A percentile compares a stretch with the other conserved stretches of the same genome.
phyloP scores from a whole-genome alignment of 768 basidiomycete genomes.

The Boletus eberwhitei region DNA sequence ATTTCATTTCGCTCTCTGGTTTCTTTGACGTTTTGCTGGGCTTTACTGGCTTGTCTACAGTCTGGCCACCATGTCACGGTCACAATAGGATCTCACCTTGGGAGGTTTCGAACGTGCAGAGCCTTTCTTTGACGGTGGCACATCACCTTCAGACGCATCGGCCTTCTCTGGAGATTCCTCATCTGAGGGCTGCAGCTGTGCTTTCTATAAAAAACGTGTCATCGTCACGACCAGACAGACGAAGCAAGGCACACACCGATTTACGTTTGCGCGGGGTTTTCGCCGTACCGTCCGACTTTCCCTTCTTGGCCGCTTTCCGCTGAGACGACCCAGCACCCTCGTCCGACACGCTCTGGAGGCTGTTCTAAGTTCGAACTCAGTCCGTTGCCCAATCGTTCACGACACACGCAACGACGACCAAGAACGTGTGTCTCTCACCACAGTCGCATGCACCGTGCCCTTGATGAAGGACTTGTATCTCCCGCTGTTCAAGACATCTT shows the following conservation, averaged over 20 bases:
- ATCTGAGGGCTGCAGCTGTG: neutral
- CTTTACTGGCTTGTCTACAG: slow-evolving; percentile 9
- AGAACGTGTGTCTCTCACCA: slow-evolving; percentile 4
- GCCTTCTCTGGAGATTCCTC: slow-evolving; percentile 1
- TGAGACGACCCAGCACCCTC: neutral
- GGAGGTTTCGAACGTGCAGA: slow-evolving; percentile 8
- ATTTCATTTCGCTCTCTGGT: slow-evolving; percentile 18
- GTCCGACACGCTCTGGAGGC: slow-evolving; percentile 7
- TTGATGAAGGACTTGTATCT: slow-evolving; percentile 50
- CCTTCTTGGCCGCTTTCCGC: slow-evolving; percentile 6
- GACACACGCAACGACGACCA: neutral
- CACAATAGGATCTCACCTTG: slow-evolving; percentile 4
- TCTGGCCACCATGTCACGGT: neutral
- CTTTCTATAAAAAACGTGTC: neutral
- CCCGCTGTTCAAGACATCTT: slow-evolving; percentile 40
- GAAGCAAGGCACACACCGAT: slow-evolving; percentile 7
- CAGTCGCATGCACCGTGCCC: slow-evolving; percentile 13
- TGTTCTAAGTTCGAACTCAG: slow-evolving; percentile 2
- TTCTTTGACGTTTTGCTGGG: slow-evolving; percentile 10
- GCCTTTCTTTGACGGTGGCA: slow-evolving; percentile 7
- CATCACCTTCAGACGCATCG: slow-evolving; percentile 1
- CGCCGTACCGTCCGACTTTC: neutral
- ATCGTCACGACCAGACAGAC: neutral
- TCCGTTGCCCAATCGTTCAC: neutral
- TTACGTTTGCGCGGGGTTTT: slow-evolving; percentile 10